Conservation (phyloP, 2,329 filamentous ascomycete species). For the Orbilia brochopaga region DNA sequence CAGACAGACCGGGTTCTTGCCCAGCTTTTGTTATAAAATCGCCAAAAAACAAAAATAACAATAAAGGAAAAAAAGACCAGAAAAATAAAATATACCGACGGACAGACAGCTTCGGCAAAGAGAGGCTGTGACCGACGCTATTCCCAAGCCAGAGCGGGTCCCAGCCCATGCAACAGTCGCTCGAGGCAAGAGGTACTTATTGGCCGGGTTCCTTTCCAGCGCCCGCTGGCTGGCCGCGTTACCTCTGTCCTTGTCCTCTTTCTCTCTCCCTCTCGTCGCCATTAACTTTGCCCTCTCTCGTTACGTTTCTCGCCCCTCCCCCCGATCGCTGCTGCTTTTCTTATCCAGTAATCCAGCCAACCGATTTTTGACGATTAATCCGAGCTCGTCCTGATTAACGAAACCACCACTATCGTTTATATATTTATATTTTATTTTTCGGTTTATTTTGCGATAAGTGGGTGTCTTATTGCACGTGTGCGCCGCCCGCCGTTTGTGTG, state of each 20-base stretch:
- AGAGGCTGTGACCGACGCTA: constrained; percentile 51
- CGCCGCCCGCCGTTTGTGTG: not conserved
- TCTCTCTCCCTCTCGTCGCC: too few species aligned
- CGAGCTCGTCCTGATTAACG: not conserved
- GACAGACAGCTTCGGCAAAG: constrained; percentile 51
- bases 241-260: constrained; percentile 47
- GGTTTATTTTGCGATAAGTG: not conserved
- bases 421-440: constrained; percentile 3
- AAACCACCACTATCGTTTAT: constrained; percentile 3
- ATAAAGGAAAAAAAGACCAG: constrained; percentile 11
- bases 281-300: constrained; percentile 9
- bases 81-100: constrained; percentile 15
- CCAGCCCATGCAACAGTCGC: constrained; percentile 45
- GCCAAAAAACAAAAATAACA: constrained; percentile 8
- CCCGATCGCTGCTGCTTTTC: constrained; percentile 31
- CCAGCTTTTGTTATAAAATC: constrained; percentile 10
- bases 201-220: constrained; percentile 49
- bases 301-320: not conserved
- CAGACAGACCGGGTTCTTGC: not conserved
- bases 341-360: constrained; percentile 47
- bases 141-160: constrained; percentile 45
- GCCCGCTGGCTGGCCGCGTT: constrained; percentile 30
- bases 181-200: constrained; percentile 45
- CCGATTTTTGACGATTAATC: constrained; percentile 38
- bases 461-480: not conserved